Base-by-base conservation (phyloP, 345 rosid species). In the Iberis pinnata region DNA sequence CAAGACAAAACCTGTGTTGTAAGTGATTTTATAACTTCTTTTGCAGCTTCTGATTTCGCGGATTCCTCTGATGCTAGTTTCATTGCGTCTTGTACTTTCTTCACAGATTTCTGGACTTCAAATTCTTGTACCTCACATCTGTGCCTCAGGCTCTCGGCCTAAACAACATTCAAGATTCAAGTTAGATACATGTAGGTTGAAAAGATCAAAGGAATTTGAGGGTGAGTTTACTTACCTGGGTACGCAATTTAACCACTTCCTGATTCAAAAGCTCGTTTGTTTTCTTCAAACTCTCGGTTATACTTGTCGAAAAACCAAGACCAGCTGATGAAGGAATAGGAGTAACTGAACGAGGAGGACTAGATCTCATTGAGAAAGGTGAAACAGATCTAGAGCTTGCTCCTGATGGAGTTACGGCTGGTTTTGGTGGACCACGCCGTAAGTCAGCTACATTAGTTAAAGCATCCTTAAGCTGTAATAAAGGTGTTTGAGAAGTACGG, bases 341-440 rank as follows among this genome's bases (percentile, higher is more conserved):
- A 16, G 98, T 92, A 12, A 87, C 88, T 58, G 88, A 92, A 54
- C 95, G 93, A 38, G 97, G 95, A 16, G 98, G 97, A 56, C 98
- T 88, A 51, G 95, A 76, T 67, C 80, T 88, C 76, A 93, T 78
- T 10, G 96, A 88, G 75, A 92, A 88, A 72, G 95, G 98, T 26
- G 98, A 92, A 56, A 92, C 88, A 0, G 98, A 85, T 74, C 96
- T 78, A 15, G 98, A 92, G 75, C 78, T 88, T 52, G 72, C 84
- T 54, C 87, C 96, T 50, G 95, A 88, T 13, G 84, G 76, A 53
- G 80, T 74, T 35, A 74, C 76, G 46, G 77, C 75, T 37, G 89
- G 83, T 66, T 78, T 88, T 12, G 93, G 93, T 55, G 75, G 75
- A 24, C 66, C 72, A 51, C 85, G 63, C 40, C 83, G 77, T 56